Evolutionary conservation across 352 stramenopile species (phyloP).

Genomic region (Globisporangium megalacanthum): DNA sequence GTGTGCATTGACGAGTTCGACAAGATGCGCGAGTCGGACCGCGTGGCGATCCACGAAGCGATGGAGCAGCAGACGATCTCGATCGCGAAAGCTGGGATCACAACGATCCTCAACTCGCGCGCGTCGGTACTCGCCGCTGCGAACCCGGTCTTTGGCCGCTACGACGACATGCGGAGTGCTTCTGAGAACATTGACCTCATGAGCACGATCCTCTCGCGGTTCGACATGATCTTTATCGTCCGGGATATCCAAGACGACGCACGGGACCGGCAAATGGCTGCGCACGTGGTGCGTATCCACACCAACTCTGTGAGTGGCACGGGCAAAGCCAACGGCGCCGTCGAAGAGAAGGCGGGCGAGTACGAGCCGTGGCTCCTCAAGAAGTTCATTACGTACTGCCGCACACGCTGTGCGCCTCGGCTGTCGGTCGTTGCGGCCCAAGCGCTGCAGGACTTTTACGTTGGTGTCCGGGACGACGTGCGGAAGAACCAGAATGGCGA

Average conservation of each 20-base stretch:
- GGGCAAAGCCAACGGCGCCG: slow-evolving; percentile 17
- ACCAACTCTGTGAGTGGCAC: slow-evolving; percentile 73
- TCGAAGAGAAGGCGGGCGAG: slow-evolving; percentile 35
- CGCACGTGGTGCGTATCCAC: slow-evolving; percentile 98
- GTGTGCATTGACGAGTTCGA: slow-evolving; percentile 99
- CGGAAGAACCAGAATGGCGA: slow-evolving; percentile 72
- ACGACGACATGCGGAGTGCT: slow-evolving; percentile 98
- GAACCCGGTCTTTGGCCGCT: slow-evolving; percentile 98
- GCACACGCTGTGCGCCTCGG: slow-evolving; percentile 89
- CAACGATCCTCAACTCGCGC: slow-evolving; percentile 96
- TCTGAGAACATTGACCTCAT: slow-evolving; percentile 99
- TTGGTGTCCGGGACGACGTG: slow-evolving; percentile 96
- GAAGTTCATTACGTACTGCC: slow-evolving; percentile 98
- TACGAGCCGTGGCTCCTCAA: slow-evolving; percentile 92
- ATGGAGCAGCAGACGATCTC: slow-evolving; percentile 99
- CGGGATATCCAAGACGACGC: slow-evolving; percentile 97
- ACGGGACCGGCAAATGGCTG: slow-evolving; percentile 94
- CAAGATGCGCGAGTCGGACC: slow-evolving; percentile 92
- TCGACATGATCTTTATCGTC: slow-evolving; percentile 99
- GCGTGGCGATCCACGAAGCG: slow-evolving; percentile 98
- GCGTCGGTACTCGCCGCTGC: slow-evolving; percentile 92
- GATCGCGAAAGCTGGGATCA: slow-evolving; percentile 99
- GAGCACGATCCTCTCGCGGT: slow-evolving; percentile 98
- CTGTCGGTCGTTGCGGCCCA: slow-evolving; percentile 91
- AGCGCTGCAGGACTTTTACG: slow-evolving; percentile 96